Evolutionary conservation across 176 grass and related monocot species (phyloP).

Genomic region (Dactylis glomerata): DNA sequence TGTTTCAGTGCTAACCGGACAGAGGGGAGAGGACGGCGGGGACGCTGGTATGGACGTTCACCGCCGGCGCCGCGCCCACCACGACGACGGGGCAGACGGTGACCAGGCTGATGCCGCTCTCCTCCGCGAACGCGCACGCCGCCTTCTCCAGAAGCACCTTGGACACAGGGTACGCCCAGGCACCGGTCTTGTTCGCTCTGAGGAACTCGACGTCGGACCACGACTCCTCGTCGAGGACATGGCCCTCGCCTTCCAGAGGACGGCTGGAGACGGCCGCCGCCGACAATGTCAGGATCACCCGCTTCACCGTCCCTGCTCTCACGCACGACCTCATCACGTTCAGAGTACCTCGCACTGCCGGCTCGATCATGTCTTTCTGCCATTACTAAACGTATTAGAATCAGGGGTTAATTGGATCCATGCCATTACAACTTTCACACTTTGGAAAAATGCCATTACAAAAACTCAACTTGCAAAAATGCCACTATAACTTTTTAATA

Average conservation of each 20-base stretch:
- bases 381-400: neutral
- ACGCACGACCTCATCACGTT: constrained; percentile 66
- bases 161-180: neutral
- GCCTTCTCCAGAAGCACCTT: neutral
- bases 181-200: neutral
- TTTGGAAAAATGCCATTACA: too few species aligned
- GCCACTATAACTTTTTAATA: too few species aligned
- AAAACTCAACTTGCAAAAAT: too few species aligned
- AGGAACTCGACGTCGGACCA: neutral
- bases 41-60: neutral
- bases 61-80: neutral
- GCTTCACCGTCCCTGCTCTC: constrained; percentile 48
- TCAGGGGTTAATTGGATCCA: too few species aligned
- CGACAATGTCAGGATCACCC: constrained; percentile 66
- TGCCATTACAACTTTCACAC: too few species aligned
- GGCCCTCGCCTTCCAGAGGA: neutral
- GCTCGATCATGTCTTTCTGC: constrained; percentile 60
- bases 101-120: neutral
- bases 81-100: neutral
- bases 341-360: constrained; percentile 31
- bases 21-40: neutral
- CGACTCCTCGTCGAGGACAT: neutral
- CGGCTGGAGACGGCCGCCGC: constrained; percentile 18
- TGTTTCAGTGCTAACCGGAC: neutral
- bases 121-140: neutral